Evolutionary conservation across 2,329 filamentous ascomycete species (phyloP), one percentile per base, ranked within the genome.

Genomic region (Xylaria sp.): DNA sequence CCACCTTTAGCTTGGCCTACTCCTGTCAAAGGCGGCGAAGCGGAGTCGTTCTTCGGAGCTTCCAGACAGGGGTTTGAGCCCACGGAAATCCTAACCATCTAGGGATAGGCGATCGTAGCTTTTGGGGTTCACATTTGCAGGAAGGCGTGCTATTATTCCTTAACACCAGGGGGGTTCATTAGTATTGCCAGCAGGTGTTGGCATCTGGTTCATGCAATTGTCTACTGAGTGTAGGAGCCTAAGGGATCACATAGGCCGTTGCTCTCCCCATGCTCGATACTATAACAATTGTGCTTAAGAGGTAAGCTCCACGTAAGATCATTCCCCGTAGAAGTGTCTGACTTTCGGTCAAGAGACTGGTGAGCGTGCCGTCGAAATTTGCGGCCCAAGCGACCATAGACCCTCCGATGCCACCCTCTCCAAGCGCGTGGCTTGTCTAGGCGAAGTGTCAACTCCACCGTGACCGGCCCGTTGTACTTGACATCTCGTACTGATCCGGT

Each of bases 11-110:
- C 61, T 56, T 69, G 65, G 67, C 59, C 42, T 69, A 27, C 44
- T 69, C 61, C 57, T 70, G 63, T 70, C 68, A 69, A 58, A 58
- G 62, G 49, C 67, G 54, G 61, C 55, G 59, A 67, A 56, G 64
- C 67, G 67, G 64, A 67, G 67, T 64, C 20, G 55, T 59, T 54
- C 38, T 58, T 58, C 47, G 64, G 64, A 58, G 55, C 39, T 55
- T 47, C 51, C 25, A 59, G 50, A 56, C 59, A 66, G 58, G 63
- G 63, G 59, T 49, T n/a, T 51, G 49, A 53, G 39, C 44, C 63
- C 44, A 36, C 42, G 53, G 58, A 59, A 61, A 56, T 63, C 49
- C 39, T 50, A 62, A 67, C 36, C 61, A 10, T 61, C 64, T 63
- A 51, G 17, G 49, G 51, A 53, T 55, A 27, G 57, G 25, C 7